A percentile compares a stretch with the other conserved stretches of the same genome.
phyloP scores from a whole-genome alignment of 306 rosid genomes.

The Ziziphus jujuba region DNA sequence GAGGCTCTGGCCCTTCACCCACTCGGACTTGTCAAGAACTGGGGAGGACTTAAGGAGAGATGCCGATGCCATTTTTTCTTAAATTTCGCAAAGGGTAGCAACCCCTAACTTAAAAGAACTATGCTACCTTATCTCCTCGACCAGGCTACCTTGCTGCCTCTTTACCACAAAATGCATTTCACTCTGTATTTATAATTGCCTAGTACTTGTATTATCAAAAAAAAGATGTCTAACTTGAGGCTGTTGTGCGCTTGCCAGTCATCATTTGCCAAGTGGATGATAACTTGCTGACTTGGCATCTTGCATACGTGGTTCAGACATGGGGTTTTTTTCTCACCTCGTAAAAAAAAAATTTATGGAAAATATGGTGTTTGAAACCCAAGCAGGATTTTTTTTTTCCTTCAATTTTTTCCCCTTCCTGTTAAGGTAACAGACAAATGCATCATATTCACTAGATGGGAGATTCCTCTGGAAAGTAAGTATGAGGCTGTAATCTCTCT shows the following conservation, averaged over 20 bases:
- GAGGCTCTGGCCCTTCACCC: conserved; percentile 80
- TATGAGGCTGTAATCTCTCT: conserved; percentile 50
- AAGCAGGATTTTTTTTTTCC: neutral
- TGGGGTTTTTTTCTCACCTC: conserved; percentile 47
- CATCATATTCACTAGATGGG: conserved; percentile 21
- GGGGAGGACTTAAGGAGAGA: conserved; percentile 78
- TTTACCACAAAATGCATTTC: conserved; percentile 58
- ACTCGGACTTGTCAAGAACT: conserved; percentile 85
- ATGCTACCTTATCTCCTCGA: conserved; percentile 66
- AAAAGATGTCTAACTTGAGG: conserved; percentile 72
- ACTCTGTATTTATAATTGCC: conserved; percentile 52
- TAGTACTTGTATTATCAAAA: conserved; percentile 16
- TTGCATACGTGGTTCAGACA: conserved; percentile 45
- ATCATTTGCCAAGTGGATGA: conserved; percentile 60
- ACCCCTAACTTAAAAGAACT: neutral
- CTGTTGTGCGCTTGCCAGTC: conserved; percentile 48
- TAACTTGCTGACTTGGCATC: conserved; percentile 51
- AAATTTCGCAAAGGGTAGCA: conserved; percentile 20
- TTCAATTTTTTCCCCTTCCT: neutral
- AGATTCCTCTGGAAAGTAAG: conserved; percentile 37
- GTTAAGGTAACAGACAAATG: conserved; percentile 36
- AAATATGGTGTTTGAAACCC: neutral
- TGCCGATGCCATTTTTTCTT: conserved; percentile 71
- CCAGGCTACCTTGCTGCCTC: conserved; percentile 32
- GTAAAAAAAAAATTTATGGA: conserved; percentile 19